phyloP scores from a whole-genome alignment of 202 grass and related monocot species.

The Setaria viridis region DNA sequence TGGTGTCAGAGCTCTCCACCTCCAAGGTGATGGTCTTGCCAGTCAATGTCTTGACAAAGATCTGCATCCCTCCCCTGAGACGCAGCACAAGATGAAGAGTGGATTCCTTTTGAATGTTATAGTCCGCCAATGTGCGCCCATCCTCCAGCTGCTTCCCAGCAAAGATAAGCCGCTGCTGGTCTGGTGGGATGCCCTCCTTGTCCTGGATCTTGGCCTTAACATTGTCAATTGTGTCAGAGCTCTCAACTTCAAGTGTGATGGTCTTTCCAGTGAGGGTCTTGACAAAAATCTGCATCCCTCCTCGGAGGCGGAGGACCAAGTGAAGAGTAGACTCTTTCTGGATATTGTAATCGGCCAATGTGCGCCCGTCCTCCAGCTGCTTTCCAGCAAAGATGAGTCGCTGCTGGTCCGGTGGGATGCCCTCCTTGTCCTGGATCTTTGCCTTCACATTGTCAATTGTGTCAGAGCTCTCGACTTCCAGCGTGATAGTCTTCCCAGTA shows the following conservation, averaged over 20 bases:
- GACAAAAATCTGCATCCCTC: constrained; percentile 38
- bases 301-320: background rate
- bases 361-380: constrained; percentile 46
- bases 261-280: constrained; percentile 29
- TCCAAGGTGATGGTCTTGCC: constrained; percentile 43
- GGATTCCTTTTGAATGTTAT: constrained; percentile 48
- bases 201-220: constrained; percentile 17
- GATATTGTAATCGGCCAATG: constrained; percentile 43
- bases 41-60: constrained; percentile 43
- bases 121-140: constrained; percentile 36
- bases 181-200: constrained; percentile 33
- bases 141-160: constrained; percentile 31
- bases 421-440: constrained; percentile 45
- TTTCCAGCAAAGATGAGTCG: constrained; percentile 56
- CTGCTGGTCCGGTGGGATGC: constrained; percentile 28
- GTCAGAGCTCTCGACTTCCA: constrained; percentile 40
- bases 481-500: constrained; percentile 53
- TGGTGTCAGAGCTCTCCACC: constrained; percentile 38
- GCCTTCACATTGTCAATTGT: constrained; percentile 45
- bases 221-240: constrained; percentile 23
- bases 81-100: constrained; percentile 37
- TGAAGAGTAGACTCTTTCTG: constrained; percentile 38
- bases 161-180: constrained; percentile 30
- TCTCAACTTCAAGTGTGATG: constrained; percentile 9
- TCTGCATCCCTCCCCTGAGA: constrained; percentile 36